These are phyloP conservation scores for Colletotrichum eleusines DNA, from an alignment of 2,329 filamentous ascomycete species.

Conservation along the genomic window DNA sequence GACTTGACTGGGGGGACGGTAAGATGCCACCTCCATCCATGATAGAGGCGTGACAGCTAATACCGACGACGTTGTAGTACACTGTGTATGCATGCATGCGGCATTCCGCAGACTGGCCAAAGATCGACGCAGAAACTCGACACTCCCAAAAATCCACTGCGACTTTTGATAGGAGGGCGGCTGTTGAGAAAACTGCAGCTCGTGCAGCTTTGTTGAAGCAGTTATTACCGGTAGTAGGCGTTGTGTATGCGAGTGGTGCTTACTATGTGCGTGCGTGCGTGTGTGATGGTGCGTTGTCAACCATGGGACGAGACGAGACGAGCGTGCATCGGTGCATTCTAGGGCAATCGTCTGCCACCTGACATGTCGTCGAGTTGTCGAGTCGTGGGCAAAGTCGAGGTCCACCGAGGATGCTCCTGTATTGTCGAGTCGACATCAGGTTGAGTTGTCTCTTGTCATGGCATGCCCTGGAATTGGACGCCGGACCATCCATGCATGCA, in stretches of 20 bases:
- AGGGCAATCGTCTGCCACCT: conserved; percentile 9
- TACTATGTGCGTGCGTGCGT: background rate
- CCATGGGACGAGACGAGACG: conserved; percentile 31
- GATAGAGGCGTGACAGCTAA: too few species aligned
- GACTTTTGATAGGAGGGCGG: conserved; percentile 26
- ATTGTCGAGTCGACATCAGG: conserved; percentile 6
- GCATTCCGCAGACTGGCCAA: conserved; percentile 27
- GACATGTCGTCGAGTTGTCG: background rate
- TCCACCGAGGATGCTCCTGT: conserved; percentile 36
- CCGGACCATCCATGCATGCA: conserved; percentile 10
- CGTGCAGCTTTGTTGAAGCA: conserved; percentile 14
- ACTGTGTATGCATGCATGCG: too few species aligned
- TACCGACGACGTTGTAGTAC: too few species aligned
- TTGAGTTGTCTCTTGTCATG: background rate
- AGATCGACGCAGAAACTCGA: conserved; percentile 36
- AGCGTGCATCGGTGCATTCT: conserved; percentile 19
- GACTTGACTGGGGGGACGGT: background rate
- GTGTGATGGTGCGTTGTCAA: conserved; percentile 38
- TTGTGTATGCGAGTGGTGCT: background rate
- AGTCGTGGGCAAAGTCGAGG: conserved; percentile 12
- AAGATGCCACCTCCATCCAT: background rate
- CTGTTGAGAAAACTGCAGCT: conserved; percentile 13
- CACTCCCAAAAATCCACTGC: conserved; percentile 4
- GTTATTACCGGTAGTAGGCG: conserved; percentile 5
- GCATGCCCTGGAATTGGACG: background rate